These are phyloP conservation scores for Gossypium davidsonii DNA, from an alignment of 441 rosid genomes.

Conservation along the genomic window DNA sequence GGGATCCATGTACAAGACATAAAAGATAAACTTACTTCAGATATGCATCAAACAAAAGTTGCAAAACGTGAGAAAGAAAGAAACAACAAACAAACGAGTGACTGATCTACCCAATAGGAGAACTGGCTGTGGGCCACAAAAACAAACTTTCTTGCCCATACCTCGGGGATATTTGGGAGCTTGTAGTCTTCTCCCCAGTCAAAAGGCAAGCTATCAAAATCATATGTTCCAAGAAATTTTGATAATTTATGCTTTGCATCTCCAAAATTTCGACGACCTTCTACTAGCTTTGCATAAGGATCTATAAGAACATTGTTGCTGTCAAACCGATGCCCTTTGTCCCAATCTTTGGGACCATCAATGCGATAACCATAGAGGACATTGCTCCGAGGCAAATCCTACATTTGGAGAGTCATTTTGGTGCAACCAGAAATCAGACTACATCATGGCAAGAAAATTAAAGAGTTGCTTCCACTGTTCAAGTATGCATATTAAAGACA, in stretches of 20 bases:
- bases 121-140: not conserved
- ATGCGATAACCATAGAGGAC: slow-evolving; percentile 81
- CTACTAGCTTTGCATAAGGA: slow-evolving; percentile 86
- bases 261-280: slow-evolving; percentile 71
- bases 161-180: slow-evolving; percentile 80
- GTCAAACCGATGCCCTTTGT: slow-evolving; percentile 83
- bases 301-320: slow-evolving; percentile 56
- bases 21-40: slow-evolving; percentile 7
- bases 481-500: not conserved
- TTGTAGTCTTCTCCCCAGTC: slow-evolving; percentile 76
- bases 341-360: slow-evolving; percentile 81
- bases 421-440: not conserved
- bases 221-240: slow-evolving; percentile 74
- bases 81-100: not conserved
- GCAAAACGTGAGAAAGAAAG: not conserved
- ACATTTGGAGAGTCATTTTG: slow-evolving; percentile 21
- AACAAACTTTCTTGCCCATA: slow-evolving; percentile 23
- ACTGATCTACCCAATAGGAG: slow-evolving; percentile 3
- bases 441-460: not conserved
- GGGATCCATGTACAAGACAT: not conserved
- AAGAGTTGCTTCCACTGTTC: not conserved
- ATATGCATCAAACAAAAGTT: not conserved
- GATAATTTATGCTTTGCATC: slow-evolving; percentile 52
- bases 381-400: slow-evolving; percentile 69
- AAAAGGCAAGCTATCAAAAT: slow-evolving; percentile 70